Conservation (phyloP, 106 monocot genomes). For the Chionographis japonica region DNA sequence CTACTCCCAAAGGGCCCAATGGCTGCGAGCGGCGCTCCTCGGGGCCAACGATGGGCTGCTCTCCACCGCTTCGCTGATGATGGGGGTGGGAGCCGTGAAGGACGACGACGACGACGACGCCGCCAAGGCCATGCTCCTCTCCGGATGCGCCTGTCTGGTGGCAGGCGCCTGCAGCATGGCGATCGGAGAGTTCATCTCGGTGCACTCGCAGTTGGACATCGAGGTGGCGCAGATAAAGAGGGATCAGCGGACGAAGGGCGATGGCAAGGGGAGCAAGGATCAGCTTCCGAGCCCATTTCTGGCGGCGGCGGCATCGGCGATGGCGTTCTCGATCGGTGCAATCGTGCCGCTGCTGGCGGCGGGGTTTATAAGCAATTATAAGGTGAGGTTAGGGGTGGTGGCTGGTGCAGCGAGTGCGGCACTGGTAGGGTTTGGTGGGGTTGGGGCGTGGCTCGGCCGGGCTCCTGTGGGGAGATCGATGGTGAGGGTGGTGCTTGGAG, state of each 20-base stretch:
- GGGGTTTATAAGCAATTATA: slow-evolving; percentile 36
- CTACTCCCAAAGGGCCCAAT: slow-evolving; percentile 37
- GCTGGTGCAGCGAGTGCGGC: slow-evolving; percentile 33
- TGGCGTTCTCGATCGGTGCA: slow-evolving; percentile 46
- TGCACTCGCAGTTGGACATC: slow-evolving; percentile 65
- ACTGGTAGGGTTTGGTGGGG: slow-evolving; percentile 42
- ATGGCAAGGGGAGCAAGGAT: not conserved
- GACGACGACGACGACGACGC: not conserved
- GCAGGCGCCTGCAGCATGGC: slow-evolving; percentile 86
- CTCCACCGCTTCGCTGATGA: slow-evolving; percentile 63
- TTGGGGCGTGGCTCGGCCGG: slow-evolving; percentile 44
- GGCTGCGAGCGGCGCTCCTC: slow-evolving; percentile 71
- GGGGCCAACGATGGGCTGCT: slow-evolving; percentile 78
- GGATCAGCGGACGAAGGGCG: not conserved
- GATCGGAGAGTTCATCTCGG: slow-evolving; percentile 76
- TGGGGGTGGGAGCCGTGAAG: slow-evolving; percentile 60
- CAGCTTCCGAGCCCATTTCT: slow-evolving; percentile 34
- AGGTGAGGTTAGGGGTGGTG: slow-evolving; percentile 25
- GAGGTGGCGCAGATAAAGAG: slow-evolving; percentile 26
- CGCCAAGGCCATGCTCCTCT: slow-evolving; percentile 46
- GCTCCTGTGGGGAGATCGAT: slow-evolving; percentile 13
- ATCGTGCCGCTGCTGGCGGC: slow-evolving; percentile 45
- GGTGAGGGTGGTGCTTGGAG: slow-evolving; percentile 44
- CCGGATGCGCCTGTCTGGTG: slow-evolving; percentile 58
- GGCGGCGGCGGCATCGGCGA: slow-evolving; percentile 47